Base-by-base conservation (phyloP, 345 rosid species). In the Arabidopsis arenosa region DNA sequence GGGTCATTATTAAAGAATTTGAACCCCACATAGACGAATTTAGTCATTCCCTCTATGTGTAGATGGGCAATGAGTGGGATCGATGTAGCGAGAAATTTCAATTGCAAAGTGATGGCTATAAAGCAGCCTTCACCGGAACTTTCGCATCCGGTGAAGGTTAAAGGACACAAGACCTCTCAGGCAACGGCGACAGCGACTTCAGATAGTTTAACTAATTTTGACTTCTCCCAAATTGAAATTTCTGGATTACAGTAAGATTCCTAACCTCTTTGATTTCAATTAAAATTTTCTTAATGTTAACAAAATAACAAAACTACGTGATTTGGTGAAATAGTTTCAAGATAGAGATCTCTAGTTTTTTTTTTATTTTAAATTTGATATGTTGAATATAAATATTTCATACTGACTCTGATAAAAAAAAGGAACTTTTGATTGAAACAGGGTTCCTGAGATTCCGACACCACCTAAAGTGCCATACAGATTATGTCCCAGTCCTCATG, bases 401-500 rank as follows among this genome's bases (percentile, higher is more conserved):
- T 73, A 62, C n/a, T 52, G 47, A 39, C 18, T 39, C 15, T 54
- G 23, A 36, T 70, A 4, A 53, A n/a, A 26, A 5, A 53, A 58
- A 2, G 44, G 74, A 13, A 40, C 48, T 36, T 36, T 11, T 47
- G n/a, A 6, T 26, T 66, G 74, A 28, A 61, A 79, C 89, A 93
- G 98, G 66, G 37, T 85, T 8, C 96, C 94, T 14, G 82, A 88
- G 69, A 52, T 80, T 59, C 85, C 83, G 39, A 73, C 89, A 5
- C 90, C 89, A 5, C 87, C 84, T 1, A 93, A 86, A 79, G 83
- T 90, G 68, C 94, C 91, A 2, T 91, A 89, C 63, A 73, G 70
- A 61, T 73, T 91, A 40, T 91, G 93, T 80, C 97, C 97, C 10
- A 77, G 77, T 66, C 95, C 95, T 39, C 86, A 77, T 23, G 94